Evolutionary conservation across 352 stramenopile genomes (phyloP).

Genomic region (Thraustotheca clavata): DNA sequence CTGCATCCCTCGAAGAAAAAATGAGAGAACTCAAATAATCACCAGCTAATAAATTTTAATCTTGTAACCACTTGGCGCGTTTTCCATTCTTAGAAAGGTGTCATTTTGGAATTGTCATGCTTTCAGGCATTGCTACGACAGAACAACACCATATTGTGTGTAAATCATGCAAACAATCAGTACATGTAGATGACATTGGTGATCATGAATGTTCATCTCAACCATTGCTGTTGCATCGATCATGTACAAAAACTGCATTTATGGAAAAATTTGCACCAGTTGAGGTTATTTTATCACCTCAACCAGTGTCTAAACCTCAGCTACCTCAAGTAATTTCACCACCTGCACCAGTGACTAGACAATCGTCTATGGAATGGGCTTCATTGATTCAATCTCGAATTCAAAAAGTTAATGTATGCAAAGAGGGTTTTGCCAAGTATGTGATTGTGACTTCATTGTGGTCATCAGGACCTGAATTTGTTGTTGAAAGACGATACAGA

Average conservation of each 20-base stretch:
- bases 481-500: constrained; percentile 59
- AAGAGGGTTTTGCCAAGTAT: constrained; percentile 6
- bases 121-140: neutral
- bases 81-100: constrained; percentile 7
- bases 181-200: constrained; percentile 17
- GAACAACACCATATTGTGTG: constrained; percentile 9
- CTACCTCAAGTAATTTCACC: neutral
- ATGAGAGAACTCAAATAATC: constrained; percentile 32
- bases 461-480: constrained; percentile 26
- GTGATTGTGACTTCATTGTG: constrained; percentile 9
- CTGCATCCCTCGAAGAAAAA: constrained; percentile 40
- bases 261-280: neutral
- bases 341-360: neutral
- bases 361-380: neutral
- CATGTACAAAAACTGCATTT: neutral
- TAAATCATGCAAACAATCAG: constrained; percentile 11
- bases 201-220: constrained; percentile 11
- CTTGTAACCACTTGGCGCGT: neutral
- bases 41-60: constrained; percentile 18
- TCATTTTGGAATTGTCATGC: neutral
- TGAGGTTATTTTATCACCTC: neutral
- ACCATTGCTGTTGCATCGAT: constrained; percentile 6
- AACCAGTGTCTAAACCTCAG: neutral
- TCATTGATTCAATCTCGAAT: constrained; percentile 6
- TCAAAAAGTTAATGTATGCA: neutral